Conservation (phyloP, 225 moss, liverwort and hornwort species). For the Pleurozium schreberi region DNA sequence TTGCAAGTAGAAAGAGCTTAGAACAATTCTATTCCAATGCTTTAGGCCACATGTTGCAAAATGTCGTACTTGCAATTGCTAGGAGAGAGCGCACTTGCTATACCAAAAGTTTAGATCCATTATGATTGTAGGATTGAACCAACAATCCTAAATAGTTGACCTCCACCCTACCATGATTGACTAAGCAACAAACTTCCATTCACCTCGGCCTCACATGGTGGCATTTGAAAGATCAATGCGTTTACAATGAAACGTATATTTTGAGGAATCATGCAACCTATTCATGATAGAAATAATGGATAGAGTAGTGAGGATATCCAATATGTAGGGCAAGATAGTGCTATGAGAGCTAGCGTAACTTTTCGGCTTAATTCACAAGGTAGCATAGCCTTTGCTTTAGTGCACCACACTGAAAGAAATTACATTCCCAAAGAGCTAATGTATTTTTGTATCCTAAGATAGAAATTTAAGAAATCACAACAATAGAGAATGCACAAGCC, state of each 20-base stretch:
- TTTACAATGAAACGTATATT: neutral
- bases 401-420: too few relatives aligned
- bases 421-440: too few relatives aligned
- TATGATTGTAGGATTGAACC: neutral
- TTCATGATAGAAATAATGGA: too few relatives aligned
- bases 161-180: rapidly evolving
- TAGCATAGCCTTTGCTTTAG: too few relatives aligned
- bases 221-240: too few relatives aligned
- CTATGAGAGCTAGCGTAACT: neutral
- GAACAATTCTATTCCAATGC: neutral
- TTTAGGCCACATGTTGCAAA: neutral
- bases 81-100: neutral
- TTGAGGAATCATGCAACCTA: too few relatives aligned
- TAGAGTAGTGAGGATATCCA: too few relatives aligned
- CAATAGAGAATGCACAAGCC: too few relatives aligned
- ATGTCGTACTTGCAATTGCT: neutral
- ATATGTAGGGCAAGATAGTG: too few relatives aligned
- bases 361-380: neutral
- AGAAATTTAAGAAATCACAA: too few relatives aligned
- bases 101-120: neutral
- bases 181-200: neutral
- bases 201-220: too few relatives aligned
- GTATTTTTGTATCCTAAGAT: too few relatives aligned
- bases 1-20: neutral
- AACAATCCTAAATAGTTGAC: neutral